phyloP scores from a whole-genome alignment of 768 basidiomycete species.

The Fomitopsis pulvina region DNA sequence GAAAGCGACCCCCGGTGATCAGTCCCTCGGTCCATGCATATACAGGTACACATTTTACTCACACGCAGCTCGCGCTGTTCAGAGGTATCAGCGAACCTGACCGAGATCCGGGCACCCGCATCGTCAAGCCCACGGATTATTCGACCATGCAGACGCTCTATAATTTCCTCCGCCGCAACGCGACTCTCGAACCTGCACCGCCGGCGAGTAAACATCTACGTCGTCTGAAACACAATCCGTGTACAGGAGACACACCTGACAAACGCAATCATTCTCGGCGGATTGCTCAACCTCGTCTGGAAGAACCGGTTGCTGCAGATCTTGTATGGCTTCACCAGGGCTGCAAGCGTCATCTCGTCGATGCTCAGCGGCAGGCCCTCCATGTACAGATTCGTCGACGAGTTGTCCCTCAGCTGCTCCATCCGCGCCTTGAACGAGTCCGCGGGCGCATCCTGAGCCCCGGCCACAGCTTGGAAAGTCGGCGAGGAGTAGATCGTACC shows the following conservation, averaged over 20 bases:
- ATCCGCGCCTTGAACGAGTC: conserved; percentile 69
- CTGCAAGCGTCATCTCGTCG: conserved; percentile 61
- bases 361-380: conserved; percentile 73
- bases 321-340: conserved; percentile 60
- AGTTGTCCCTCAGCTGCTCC: conserved; percentile 61
- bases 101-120: conserved; percentile 67
- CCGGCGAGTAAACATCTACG: neutral
- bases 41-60: conserved; percentile 20
- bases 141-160: conserved; percentile 71
- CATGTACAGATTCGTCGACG: conserved; percentile 75
- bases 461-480: neutral
- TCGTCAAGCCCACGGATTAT: conserved; percentile 80
- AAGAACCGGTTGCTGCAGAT: conserved; percentile 78
- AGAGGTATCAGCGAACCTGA: conserved; percentile 71
- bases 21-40: neutral
- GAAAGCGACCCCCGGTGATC: conserved; percentile 1
- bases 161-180: conserved; percentile 65
- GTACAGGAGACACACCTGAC: conserved; percentile 46
- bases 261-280: conserved; percentile 76
- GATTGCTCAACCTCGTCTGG: conserved; percentile 69
- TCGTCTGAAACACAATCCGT: neutral
- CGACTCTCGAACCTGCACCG: conserved; percentile 59
- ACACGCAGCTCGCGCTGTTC: conserved; percentile 77
- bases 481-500: conserved; percentile 53
- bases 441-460: conserved; percentile 17